Base-by-base conservation (phyloP, 1,139 yeast genomes). In the Geotrichum reessii region DNA sequence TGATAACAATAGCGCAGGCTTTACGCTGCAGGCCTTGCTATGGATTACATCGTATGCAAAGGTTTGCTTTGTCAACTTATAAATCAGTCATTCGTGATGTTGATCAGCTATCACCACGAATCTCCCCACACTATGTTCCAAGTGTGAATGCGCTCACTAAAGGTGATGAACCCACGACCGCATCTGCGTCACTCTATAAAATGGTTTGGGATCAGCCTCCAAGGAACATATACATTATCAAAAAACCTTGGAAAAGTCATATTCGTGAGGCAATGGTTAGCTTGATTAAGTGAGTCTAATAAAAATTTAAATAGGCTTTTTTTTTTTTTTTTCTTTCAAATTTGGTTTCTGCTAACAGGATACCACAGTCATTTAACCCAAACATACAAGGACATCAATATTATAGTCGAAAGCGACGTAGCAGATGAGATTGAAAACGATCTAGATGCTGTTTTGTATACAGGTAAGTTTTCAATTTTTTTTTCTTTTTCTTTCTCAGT, bases 231-330 rank as follows among this genome's bases (percentile, higher is more conserved):
- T 81, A 86, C 61, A 77, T 92, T 47, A 88, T 89, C 49, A 91
- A 90, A 71, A 92, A 92, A 70, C 97, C 97, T 1, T 84, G 90
- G 86, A 82, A 88, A 58, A 71, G 75, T 2, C 74, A 76, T 9
- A 95, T 89, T 1, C 77, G 86, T 14, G 75, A 77, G 19, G 91
- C 95, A 8, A 81, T 86, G 81, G 77, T 83, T 9, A 76, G 78
- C 56, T 85, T 92, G 63, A 81, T 90, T 33, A 73, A 78, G 50
- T 79, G 76, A 63, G 64, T 40, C 9, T 9, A 3, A 21, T 19
- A 6, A 17, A 14, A 9, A n/a, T n/a, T n/a, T n/a, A n/a, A n/a
- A n/a, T n/a, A n/a, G n/a, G n/a, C 24, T 14, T 12, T n/a, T 17
- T 11, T n/a, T 24, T 17, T 14, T n/a, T 44, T 3, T 33, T 24